Conservation (phyloP, 768 basidiomycete genomes). For the Lactifluus volemus region DNA sequence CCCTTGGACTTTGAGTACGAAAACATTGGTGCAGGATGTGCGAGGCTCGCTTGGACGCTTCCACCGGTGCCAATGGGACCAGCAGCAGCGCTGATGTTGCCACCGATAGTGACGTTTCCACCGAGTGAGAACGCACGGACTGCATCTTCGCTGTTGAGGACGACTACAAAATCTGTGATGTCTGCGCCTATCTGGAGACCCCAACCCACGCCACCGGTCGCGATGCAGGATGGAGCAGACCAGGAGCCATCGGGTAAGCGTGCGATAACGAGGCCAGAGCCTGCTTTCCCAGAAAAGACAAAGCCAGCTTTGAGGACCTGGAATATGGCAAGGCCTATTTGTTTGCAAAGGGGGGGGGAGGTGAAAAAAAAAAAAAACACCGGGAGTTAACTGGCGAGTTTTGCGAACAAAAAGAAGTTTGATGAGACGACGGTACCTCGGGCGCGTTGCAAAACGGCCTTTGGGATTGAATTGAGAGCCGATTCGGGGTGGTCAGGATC, state of each 20-base stretch:
- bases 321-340: conserved; percentile 83
- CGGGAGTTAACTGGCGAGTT: not conserved
- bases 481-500: conserved; percentile 82
- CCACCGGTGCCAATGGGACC: conserved; percentile 95
- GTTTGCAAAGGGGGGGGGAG: not conserved
- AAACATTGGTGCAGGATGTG: conserved; percentile 96
- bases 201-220: conserved; percentile 91
- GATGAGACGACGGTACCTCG: conserved; percentile 45
- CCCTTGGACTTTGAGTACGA: conserved; percentile 95
- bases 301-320: conserved; percentile 92
- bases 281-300: conserved; percentile 91
- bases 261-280: conserved; percentile 87
- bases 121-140: conserved; percentile 92
- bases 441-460: conserved; percentile 81
- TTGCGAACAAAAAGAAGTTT: not conserved
- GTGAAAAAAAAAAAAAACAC: not conserved
- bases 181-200: conserved; percentile 95
- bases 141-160: conserved; percentile 94
- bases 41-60: conserved; percentile 75
- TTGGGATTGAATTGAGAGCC: conserved; percentile 90
- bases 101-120: conserved; percentile 94
- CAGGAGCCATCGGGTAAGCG: conserved; percentile 91
- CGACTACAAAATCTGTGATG: conserved; percentile 91
- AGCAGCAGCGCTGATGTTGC: conserved; percentile 74
- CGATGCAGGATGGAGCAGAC: conserved; percentile 96